phyloP scores from a whole-genome alignment of 2,329 filamentous ascomycete genomes.

The Verticillium alfalfae region DNA sequence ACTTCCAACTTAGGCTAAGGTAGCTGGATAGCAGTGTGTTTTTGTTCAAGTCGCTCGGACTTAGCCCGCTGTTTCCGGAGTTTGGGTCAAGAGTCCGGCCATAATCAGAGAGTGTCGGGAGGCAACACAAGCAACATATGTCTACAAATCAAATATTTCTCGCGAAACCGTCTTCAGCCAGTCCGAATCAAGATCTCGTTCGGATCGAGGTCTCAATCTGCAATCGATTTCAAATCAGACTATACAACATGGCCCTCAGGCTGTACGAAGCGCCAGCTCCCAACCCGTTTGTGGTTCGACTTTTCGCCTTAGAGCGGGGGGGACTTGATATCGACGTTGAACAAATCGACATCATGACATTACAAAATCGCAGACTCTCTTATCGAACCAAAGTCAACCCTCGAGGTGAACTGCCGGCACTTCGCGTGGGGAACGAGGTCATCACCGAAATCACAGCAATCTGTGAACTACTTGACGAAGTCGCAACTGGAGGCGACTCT shows the following conservation, averaged over 20 bases:
- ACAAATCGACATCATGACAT: constrained; percentile 6
- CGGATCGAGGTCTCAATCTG: no score
- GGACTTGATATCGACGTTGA: constrained; percentile 5
- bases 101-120: no score
- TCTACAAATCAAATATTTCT: no score
- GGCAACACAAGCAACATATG: no score
- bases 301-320: constrained; percentile 12
- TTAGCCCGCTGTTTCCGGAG: no score
- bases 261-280: constrained; percentile 7
- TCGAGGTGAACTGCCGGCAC: constrained; percentile 4
- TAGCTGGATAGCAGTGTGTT: no score
- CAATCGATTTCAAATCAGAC: no score
- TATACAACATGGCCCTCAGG: neutral
- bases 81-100: no score
- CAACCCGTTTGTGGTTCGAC: constrained; percentile 8
- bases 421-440: neutral
- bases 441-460: constrained; percentile 6
- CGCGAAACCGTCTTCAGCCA: no score
- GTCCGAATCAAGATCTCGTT: no score
- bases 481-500: neutral
- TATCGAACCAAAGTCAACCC: constrained; percentile 7
- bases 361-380: constrained; percentile 8
- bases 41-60: no score
- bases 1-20: no score
- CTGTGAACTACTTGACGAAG: constrained; percentile 5